A percentile compares a stretch with the other conserved stretches of the same genome.
Evolutionary conservation across 768 basidiomycete species (phyloP).

Genomic region (Leccinum boreale): DNA sequence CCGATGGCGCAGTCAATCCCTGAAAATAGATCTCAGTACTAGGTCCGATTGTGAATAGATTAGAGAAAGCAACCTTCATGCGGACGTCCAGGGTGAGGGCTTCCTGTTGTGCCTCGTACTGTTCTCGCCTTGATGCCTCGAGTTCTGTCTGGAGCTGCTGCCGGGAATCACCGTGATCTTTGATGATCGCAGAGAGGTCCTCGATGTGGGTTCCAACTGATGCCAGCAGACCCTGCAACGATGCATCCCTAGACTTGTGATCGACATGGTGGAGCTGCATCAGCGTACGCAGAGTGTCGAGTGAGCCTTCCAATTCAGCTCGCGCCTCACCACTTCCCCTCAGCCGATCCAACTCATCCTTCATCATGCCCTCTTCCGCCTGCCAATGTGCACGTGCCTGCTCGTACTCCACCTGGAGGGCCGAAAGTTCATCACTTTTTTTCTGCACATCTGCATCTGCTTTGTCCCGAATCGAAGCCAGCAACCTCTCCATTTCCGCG

Average conservation of each 20-base stretch:
- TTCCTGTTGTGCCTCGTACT: conserved; percentile 47
- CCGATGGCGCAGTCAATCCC: conserved; percentile 24
- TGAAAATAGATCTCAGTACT: conserved; percentile 14
- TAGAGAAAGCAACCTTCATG: conserved; percentile 32
- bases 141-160: conserved; percentile 54
- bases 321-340: conserved; percentile 38
- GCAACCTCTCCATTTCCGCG: conserved; percentile 37
- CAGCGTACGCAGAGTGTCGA: conserved; percentile 46
- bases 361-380: conserved; percentile 44
- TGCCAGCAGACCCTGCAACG: conserved; percentile 46
- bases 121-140: conserved; percentile 49
- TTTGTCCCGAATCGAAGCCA: conserved; percentile 35
- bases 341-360: conserved; percentile 48
- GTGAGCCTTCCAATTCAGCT: conserved; percentile 50
- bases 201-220: conserved; percentile 53
- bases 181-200: conserved; percentile 43
- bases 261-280: conserved; percentile 56
- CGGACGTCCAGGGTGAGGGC: conserved; percentile 37
- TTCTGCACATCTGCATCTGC: conserved; percentile 38
- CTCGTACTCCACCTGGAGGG: conserved; percentile 39
- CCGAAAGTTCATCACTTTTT: conserved; percentile 38
- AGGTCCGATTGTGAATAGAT: background rate
- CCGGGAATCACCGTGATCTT: conserved; percentile 38
- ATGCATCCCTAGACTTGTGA: conserved; percentile 45
- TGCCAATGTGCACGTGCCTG: conserved; percentile 50